phyloP scores from a whole-genome alignment of 2,329 filamentous ascomycete genomes.

The Leptographium wingfieldii region DNA sequence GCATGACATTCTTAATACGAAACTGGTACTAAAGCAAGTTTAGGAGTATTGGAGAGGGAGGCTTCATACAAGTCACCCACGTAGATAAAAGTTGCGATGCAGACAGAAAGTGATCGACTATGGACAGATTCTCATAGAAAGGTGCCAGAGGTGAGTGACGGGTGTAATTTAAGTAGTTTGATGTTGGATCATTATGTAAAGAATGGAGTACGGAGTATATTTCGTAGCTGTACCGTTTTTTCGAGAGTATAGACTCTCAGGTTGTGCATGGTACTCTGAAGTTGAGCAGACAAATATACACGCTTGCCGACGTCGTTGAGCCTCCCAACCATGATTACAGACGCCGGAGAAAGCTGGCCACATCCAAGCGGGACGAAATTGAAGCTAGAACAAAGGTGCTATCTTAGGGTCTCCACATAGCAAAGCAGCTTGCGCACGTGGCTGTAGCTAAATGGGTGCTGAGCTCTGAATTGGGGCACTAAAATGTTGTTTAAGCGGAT shows the following conservation, averaged over 20 bases:
- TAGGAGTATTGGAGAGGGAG: too few species aligned
- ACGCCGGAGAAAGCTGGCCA: constrained; percentile 9
- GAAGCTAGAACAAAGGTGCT: constrained; percentile 13
- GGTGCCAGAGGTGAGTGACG: too few species aligned
- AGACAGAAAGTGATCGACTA: too few species aligned
- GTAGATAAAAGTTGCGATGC: too few species aligned
- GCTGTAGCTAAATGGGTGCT: constrained; percentile 19
- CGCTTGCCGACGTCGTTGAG: neutral
- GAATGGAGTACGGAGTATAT: too few species aligned
- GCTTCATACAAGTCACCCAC: too few species aligned
- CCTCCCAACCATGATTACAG: neutral
- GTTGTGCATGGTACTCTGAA: neutral
- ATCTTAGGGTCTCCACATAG: constrained; percentile 16
- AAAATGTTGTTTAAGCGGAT: neutral
- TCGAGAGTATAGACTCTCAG: neutral
- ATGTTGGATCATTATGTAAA: too few species aligned
- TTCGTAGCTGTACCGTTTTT: too few species aligned
- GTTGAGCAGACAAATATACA: neutral
- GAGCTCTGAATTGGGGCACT: neutral
- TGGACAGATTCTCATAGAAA: too few species aligned
- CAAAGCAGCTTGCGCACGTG: constrained; percentile 20
- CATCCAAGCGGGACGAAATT: constrained; percentile 8
- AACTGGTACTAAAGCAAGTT: too few species aligned
- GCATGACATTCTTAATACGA: too few species aligned
- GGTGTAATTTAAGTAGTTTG: too few species aligned